Evolutionary conservation across 2,329 filamentous ascomycete species (phyloP), one percentile per base, ranked within the genome.

Genomic region (Karstenula rhodostoma): DNA sequence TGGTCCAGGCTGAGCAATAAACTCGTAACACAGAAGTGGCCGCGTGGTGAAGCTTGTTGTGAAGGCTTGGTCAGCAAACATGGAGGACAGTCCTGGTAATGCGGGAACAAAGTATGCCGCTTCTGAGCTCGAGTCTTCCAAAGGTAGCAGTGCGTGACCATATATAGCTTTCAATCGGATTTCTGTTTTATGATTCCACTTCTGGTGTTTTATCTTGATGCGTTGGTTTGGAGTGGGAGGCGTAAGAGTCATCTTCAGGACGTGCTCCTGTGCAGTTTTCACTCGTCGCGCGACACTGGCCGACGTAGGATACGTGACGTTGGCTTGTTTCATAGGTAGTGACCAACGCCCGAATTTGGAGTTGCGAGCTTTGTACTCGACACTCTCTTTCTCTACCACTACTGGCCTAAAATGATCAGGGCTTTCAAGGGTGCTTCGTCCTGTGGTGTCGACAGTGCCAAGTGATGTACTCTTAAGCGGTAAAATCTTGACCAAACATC

Each of bases 401-500:
- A 64, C 56, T 1, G 72, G 68, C 13, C 63, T 23, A 12, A 76
- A 52, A 50, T 70, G 67, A 17, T 57, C 60, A 9, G 65, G 22
- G 5, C 59, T 50, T 23, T 60, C 61, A 3, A 52, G 58, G 54
- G 56, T 58, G 22, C 67, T 60, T 19, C 72, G 22, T 29, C 54
- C 56, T 2, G 65, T 67, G 4, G 59, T 65, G 35, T 77, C 70
- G 22, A 71, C 61, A 10, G 67, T 67, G 23, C 59, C 60, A 9
- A 19, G 47, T 17, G 50, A 55, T 17, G 49, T 17, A 13, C 63
- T 51, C 25, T 69, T 65, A 9, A 73, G 49, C 4, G 71, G 72
- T 13, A 78, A 57, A 27, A 77, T 59, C 32, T 60, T 67, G 19
- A 75, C 47, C 13, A 78, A 62, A 29, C 60, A 63, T 8, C 74